Percentiles rank a stretch among this genome's conserved stretches.
Evolutionary conservation across 352 stramenopile genomes (phyloP).

Genomic region (Aphanomyces invadans): DNA sequence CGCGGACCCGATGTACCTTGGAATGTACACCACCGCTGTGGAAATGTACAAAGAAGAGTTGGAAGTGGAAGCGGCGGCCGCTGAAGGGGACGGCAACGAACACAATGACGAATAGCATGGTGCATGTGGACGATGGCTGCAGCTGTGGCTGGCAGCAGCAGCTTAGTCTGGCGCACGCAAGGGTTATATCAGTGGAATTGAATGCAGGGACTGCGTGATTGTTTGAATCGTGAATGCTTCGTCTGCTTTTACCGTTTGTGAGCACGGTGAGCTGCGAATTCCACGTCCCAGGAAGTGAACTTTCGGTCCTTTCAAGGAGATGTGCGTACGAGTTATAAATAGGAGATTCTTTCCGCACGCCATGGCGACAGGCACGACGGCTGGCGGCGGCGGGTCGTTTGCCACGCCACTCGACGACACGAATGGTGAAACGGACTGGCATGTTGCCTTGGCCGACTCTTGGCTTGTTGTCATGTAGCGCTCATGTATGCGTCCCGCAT

Average conservation of each 20-base stretch:
- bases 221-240: too few species aligned
- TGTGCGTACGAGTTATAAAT: background rate
- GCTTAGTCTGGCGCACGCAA: too few species aligned
- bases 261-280: too few species aligned
- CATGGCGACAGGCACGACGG: background rate
- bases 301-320: too few species aligned
- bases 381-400: background rate
- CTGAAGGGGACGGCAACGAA: conserved; percentile 14
- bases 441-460: too few species aligned
- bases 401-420: conserved; percentile 17
- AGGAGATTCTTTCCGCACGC: background rate
- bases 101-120: background rate
- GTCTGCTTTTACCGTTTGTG: too few species aligned
- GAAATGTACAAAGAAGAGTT: conserved; percentile 77
- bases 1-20: conserved; percentile 73
- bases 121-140: too few species aligned
- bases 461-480: conserved; percentile 19
- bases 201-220: too few species aligned
- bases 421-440: conserved; percentile 6
- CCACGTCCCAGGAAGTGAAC: too few species aligned
- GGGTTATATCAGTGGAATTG: too few species aligned
- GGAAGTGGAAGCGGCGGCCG: conserved; percentile 30
- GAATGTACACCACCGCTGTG: conserved; percentile 79
- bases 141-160: too few species aligned
- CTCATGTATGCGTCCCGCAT: conserved; percentile 78